Percentiles rank a stretch among this genome's conserved stretches.
Evolutionary conservation across 2,329 filamentous ascomycete genomes (phyloP).

Genomic region (Clonostachys byssicola): DNA sequence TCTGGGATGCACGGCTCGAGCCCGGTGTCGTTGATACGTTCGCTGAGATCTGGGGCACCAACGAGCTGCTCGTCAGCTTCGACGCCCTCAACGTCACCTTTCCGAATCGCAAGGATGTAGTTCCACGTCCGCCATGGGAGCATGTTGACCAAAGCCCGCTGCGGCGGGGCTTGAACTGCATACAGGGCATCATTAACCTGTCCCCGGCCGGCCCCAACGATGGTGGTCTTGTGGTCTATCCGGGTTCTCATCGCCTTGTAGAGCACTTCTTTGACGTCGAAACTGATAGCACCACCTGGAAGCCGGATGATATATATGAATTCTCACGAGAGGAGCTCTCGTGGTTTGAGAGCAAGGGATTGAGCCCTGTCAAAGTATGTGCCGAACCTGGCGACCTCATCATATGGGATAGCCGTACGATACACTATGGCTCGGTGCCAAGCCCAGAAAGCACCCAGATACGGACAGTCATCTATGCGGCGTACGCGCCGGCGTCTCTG

Average conservation of each 20-base stretch:
- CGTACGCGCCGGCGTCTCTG: conserved; percentile 10
- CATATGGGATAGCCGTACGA: conserved; percentile 21
- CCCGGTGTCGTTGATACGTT: conserved; percentile 31
- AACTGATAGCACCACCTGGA: conserved; percentile 14
- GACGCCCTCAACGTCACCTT: conserved; percentile 36
- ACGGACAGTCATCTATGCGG: conserved; percentile 11
- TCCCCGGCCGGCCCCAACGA: conserved; percentile 7
- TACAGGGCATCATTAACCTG: conserved; percentile 19
- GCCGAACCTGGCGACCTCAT: conserved; percentile 27
- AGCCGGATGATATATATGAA: conserved; percentile 7
- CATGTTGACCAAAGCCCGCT: conserved; percentile 21
- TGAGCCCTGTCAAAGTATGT: conserved; percentile 14
- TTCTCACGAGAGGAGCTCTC: conserved; percentile 7
- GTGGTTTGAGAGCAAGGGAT: conserved; percentile 9
- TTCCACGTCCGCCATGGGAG: conserved; percentile 14
- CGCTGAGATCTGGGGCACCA: conserved; percentile 29
- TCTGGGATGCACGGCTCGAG: conserved; percentile 31
- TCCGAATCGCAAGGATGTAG: conserved; percentile 13
- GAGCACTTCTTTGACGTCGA: conserved; percentile 10
- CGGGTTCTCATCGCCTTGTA: conserved; percentile 3
- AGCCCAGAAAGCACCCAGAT: conserved; percentile 6
- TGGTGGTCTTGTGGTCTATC: conserved; percentile 7
- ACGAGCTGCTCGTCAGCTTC: conserved; percentile 39
- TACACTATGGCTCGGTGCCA: conserved; percentile 8
- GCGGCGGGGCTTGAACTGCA: conserved; percentile 16